Percentiles rank a stretch among this genome's conserved stretches.
Conservation (phyloP, 257 asterid genomes). For the Oldenlandia corymbosa region DNA sequence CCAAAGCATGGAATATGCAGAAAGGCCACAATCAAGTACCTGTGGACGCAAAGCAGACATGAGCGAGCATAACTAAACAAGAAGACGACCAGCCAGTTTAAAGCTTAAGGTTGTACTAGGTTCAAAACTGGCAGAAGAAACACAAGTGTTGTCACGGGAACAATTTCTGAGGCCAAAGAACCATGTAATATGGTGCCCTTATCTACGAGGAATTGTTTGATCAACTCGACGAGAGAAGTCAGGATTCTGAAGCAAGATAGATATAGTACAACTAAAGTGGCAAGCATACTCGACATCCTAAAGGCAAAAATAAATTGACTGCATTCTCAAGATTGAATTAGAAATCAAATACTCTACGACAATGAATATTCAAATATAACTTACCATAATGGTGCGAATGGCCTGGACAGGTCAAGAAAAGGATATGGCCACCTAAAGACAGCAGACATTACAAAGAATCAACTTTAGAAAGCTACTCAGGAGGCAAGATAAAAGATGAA, state of each 20-base stretch:
- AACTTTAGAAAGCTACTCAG: constrained; percentile 8
- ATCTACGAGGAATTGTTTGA: not conserved
- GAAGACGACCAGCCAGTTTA: too few species aligned
- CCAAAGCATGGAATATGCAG: constrained; percentile 80
- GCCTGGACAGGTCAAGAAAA: constrained; percentile 60
- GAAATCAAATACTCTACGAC: not conserved
- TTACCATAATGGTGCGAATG: constrained; percentile 64
- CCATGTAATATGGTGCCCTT: not conserved
- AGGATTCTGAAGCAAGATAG: not conserved
- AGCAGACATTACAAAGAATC: constrained; percentile 6
- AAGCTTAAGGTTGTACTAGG: too few species aligned
- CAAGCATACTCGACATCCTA: not conserved
- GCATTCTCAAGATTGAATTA: not conserved
- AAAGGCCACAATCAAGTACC: constrained; percentile 76
- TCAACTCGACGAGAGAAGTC: not conserved
- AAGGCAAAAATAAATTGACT: not conserved
- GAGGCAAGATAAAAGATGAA: constrained; percentile 1
- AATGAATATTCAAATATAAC: constrained; percentile 14
- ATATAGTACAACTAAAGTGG: not conserved
- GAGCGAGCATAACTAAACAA: too few species aligned
- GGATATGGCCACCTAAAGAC: constrained; percentile 97
- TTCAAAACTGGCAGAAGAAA: not conserved
- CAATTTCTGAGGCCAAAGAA: not conserved
- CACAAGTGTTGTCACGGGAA: not conserved
- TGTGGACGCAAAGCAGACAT: constrained; percentile 20